Conservation (phyloP, 306 rosid genomes). For the Aeschynomene evenia region DNA sequence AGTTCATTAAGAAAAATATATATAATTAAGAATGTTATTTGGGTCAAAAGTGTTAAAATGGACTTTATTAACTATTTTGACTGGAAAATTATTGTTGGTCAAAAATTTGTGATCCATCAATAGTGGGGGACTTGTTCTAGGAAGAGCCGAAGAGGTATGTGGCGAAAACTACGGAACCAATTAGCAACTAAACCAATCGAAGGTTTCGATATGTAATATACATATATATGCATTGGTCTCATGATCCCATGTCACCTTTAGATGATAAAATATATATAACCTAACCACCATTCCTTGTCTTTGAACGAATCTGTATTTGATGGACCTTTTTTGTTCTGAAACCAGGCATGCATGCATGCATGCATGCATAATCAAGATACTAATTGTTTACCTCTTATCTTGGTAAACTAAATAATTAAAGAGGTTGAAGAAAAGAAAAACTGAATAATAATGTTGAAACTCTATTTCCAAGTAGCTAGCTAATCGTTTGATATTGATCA, state of each 20-base stretch:
- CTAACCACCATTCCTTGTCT: constrained; percentile 10
- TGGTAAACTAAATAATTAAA: background rate
- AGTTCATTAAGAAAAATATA: too few species aligned
- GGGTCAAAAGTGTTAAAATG: too few species aligned
- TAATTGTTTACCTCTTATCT: background rate
- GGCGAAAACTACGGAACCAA: too few species aligned
- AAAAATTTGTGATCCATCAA: too few species aligned
- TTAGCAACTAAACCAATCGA: too few species aligned
- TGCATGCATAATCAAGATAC: background rate
- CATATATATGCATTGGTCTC: too few species aligned
- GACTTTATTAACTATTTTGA: too few species aligned
- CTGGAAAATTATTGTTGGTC: too few species aligned
- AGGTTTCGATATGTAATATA: too few species aligned
- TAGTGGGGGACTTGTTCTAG: too few species aligned
- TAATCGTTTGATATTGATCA: background rate
- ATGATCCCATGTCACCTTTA: background rate
- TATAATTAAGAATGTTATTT: too few species aligned
- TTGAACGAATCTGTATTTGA: background rate
- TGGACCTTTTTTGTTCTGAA: background rate
- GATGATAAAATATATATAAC: background rate
- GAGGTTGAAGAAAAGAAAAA: background rate
- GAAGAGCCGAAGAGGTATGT: too few species aligned
- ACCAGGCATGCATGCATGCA: background rate
- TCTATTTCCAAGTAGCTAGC: background rate
- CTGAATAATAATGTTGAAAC: background rate